A percentile compares a stretch with the other conserved stretches of the same genome.
phyloP scores from a whole-genome alignment of 2,329 filamentous ascomycete species.

The Massarina eburnea region DNA sequence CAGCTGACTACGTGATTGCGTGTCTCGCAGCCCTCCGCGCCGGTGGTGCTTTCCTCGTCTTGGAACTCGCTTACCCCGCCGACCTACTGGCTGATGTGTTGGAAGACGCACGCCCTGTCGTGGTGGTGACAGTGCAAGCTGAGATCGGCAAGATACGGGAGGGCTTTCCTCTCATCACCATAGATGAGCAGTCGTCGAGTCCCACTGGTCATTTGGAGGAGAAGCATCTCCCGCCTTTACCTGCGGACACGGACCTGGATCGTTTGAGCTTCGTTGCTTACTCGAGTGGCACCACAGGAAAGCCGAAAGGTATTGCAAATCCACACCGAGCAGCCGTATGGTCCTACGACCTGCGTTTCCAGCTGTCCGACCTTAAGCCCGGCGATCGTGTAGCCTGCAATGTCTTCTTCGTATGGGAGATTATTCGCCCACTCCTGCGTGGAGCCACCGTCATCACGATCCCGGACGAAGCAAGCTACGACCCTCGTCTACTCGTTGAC shows the following conservation, averaged over 20 bases:
- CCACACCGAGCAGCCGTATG: slow-evolving; percentile 72
- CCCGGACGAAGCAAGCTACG: slow-evolving; percentile 75
- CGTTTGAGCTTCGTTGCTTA: slow-evolving; percentile 79
- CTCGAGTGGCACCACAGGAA: slow-evolving; percentile 75
- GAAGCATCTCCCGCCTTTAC: slow-evolving; percentile 53
- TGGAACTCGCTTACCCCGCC: slow-evolving; percentile 77
- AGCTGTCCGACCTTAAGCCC: slow-evolving; percentile 66
- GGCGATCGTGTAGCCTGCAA: slow-evolving; percentile 84
- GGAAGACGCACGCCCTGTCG: slow-evolving; percentile 70
- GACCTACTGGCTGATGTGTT: slow-evolving; percentile 74
- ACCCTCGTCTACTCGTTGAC: slow-evolving; percentile 72
- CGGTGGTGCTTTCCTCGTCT: slow-evolving; percentile 76
- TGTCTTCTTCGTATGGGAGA: slow-evolving; percentile 87
- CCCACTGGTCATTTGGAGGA: slow-evolving; percentile 40
- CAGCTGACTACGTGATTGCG: slow-evolving; percentile 77
- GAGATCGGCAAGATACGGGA: slow-evolving; percentile 68
- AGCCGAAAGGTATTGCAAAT: slow-evolving; percentile 81
- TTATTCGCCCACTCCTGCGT: slow-evolving; percentile 72
- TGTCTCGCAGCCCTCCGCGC: slow-evolving; percentile 77
- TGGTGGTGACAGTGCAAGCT: slow-evolving; percentile 68
- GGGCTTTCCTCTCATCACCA: slow-evolving; percentile 63
- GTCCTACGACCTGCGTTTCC: slow-evolving; percentile 74
- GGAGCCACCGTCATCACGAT: slow-evolving; percentile 76
- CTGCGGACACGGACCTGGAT: slow-evolving; percentile 69
- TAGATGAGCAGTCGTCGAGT: slow-evolving; percentile 54